Conservation (phyloP, 495 filamentous ascomycete species). For the Penicilliopsis zonata region DNA sequence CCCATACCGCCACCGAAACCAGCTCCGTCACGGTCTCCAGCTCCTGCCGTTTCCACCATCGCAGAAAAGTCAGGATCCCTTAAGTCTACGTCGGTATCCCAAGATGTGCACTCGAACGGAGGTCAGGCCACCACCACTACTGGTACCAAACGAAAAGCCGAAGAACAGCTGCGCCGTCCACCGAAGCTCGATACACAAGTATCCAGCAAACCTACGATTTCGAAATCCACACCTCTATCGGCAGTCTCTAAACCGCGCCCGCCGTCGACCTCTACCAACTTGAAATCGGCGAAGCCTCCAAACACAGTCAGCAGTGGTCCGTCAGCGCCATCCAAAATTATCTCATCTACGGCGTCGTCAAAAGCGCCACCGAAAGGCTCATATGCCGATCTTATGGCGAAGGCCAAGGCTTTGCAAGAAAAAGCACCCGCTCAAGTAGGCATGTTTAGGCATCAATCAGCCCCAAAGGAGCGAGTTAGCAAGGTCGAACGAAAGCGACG, state of each 20-base stretch:
- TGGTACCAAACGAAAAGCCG: conserved; percentile 33
- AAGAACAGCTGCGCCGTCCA: conserved; percentile 23
- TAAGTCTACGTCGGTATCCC: conserved; percentile 7
- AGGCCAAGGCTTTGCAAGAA: conserved; percentile 24
- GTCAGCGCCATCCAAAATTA: conserved; percentile 9
- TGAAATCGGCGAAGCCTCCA: background rate
- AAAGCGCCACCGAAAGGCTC: conserved; percentile 32
- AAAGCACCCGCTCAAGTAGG: conserved; percentile 22
- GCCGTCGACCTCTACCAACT: conserved; percentile 2
- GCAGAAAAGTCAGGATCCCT: conserved; percentile 15
- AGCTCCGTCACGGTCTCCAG: conserved; percentile 16
- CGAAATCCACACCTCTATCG: conserved; percentile 3
- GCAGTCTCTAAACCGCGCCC: conserved; percentile 11
- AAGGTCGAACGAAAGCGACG: conserved; percentile 29
- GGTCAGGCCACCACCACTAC: conserved; percentile 9
- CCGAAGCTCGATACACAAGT: conserved; percentile 13
- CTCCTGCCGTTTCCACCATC: conserved; percentile 15
- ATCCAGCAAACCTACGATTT: conserved; percentile 6
- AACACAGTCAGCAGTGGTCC: conserved; percentile 8
- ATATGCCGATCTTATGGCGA: conserved; percentile 29
- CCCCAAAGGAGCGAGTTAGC: conserved; percentile 26
- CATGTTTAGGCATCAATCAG: conserved; percentile 24
- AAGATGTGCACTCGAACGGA: conserved; percentile 7
- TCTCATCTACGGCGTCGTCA: conserved; percentile 11
- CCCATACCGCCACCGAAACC: conserved; percentile 10